These are phyloP conservation scores for Kwoniella shivajii DNA, from an alignment of 1,284 basidiomycete species.

Conservation along the genomic window DNA sequence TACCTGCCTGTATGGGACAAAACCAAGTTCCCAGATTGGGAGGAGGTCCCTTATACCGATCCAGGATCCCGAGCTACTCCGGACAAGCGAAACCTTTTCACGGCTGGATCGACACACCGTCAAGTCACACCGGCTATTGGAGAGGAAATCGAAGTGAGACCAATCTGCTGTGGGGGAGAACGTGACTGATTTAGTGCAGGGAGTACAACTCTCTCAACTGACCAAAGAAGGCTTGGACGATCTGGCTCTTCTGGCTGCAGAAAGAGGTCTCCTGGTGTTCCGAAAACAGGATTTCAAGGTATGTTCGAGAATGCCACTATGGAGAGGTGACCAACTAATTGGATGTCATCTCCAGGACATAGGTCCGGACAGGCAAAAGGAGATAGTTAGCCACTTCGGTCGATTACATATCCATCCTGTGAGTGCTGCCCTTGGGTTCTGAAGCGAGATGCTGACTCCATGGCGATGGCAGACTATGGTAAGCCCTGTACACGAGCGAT, in stretches of 20 bases:
- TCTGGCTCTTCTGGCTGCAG: conserved; percentile 63
- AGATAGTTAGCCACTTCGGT: conserved; percentile 47
- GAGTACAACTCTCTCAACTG: conserved; percentile 64
- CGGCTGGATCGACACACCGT: conserved; percentile 51
- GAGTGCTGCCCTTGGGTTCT: neutral
- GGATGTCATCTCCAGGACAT: no score
- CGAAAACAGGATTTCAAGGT: conserved; percentile 61
- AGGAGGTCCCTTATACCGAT: conserved; percentile 44
- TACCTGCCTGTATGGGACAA: conserved; percentile 22
- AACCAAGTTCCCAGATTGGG: conserved; percentile 20
- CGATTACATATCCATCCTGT: conserved; percentile 24
- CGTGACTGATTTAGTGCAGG: conserved; percentile 27
- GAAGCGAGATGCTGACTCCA: neutral
- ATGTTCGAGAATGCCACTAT: no score
- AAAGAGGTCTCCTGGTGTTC: conserved; percentile 63
- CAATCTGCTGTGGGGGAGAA: neutral
- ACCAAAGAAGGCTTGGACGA: conserved; percentile 63
- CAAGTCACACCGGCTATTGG: conserved; percentile 64
- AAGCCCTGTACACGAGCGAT: neutral
- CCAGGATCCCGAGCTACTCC: conserved; percentile 60
- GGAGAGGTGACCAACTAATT: no score
- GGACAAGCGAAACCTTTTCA: conserved; percentile 60
- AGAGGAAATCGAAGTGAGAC: conserved; percentile 57
- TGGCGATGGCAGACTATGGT: conserved; percentile 17
- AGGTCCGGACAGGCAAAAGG: conserved; percentile 59